These are phyloP conservation scores for Cryoendolithus antarcticus DNA, from an alignment of 2,329 filamentous ascomycete genomes.

Conservation along the genomic window DNA sequence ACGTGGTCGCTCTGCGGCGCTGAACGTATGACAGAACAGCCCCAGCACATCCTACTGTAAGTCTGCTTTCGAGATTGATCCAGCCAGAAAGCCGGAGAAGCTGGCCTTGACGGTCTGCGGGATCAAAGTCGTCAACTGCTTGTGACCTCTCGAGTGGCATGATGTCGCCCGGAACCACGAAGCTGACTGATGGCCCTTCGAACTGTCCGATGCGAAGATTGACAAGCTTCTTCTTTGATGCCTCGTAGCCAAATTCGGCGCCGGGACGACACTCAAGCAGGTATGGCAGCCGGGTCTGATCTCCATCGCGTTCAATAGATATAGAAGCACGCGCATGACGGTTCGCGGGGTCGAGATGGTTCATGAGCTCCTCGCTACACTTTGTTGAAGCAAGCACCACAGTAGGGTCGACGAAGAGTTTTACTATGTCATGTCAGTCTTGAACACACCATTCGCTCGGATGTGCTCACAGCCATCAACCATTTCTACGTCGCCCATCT, in stretches of 20 bases:
- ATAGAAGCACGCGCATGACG: slow-evolving; percentile 17
- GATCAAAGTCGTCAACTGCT: slow-evolving; percentile 30
- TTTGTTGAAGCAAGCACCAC: slow-evolving; percentile 46
- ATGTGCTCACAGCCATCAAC: slow-evolving; percentile 30
- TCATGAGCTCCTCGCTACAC: slow-evolving; percentile 37
- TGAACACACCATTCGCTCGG: neutral
- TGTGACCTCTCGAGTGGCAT: slow-evolving; percentile 16
- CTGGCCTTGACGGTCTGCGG: slow-evolving; percentile 43
- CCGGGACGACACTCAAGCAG: slow-evolving; percentile 56
- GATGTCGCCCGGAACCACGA: slow-evolving; percentile 50
- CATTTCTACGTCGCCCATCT: slow-evolving; percentile 54
- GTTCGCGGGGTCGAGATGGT: slow-evolving; percentile 31
- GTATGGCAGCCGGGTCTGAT: slow-evolving; percentile 44
- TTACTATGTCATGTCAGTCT: slow-evolving; percentile 34
- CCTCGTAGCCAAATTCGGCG: slow-evolving; percentile 58
- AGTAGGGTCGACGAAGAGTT: slow-evolving; percentile 49
- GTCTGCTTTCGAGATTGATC: slow-evolving; percentile 60
- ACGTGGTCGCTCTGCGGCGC: slow-evolving; percentile 51
- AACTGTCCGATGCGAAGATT: slow-evolving; percentile 42
- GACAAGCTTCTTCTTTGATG: slow-evolving; percentile 53
- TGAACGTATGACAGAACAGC: slow-evolving; percentile 71
- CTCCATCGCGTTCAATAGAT: slow-evolving; percentile 19
- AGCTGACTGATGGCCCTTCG: slow-evolving; percentile 36
- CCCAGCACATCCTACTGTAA: slow-evolving; percentile 76
- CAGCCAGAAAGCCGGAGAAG: slow-evolving; percentile 56